These are phyloP conservation scores for Mangifera indica DNA, from an alignment of 345 rosid genomes.

Conservation along the genomic window DNA sequence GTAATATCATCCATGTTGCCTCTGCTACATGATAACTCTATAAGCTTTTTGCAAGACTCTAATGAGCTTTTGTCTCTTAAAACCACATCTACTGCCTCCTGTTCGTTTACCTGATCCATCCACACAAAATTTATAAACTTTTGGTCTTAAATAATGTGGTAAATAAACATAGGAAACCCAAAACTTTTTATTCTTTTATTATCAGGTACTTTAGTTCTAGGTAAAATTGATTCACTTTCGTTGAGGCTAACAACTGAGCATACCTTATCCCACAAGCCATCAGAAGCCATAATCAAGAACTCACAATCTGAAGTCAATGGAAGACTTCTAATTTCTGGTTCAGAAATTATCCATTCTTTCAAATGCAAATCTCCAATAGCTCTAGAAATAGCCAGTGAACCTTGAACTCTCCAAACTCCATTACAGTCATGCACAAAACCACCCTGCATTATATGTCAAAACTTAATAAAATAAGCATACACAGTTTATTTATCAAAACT, in stretches of 20 bases:
- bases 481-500: too few relatives aligned
- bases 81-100: constrained; percentile 54
- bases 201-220: too few relatives aligned
- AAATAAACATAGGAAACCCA: not conserved
- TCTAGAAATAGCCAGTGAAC: constrained; percentile 53
- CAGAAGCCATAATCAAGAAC: constrained; percentile 55
- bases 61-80: constrained; percentile 17
- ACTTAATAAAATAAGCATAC: not conserved
- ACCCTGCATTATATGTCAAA: constrained; percentile 33
- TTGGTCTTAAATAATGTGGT: not conserved
- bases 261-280: constrained; percentile 67
- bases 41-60: constrained; percentile 43
- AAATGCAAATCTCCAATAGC: constrained; percentile 53
- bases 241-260: not conserved
- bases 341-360: constrained; percentile 54
- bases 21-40: constrained; percentile 38
- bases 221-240: too few relatives aligned
- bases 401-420: constrained; percentile 56
- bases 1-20: constrained; percentile 55
- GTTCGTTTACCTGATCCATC: constrained; percentile 36
- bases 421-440: constrained; percentile 44
- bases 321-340: constrained; percentile 41
- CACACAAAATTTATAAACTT: not conserved
- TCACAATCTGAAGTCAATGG: constrained; percentile 37
- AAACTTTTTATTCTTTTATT: too few relatives aligned